Evolutionary conservation across 257 asterid genomes (phyloP).

Genomic region (Mentha longifolia): DNA sequence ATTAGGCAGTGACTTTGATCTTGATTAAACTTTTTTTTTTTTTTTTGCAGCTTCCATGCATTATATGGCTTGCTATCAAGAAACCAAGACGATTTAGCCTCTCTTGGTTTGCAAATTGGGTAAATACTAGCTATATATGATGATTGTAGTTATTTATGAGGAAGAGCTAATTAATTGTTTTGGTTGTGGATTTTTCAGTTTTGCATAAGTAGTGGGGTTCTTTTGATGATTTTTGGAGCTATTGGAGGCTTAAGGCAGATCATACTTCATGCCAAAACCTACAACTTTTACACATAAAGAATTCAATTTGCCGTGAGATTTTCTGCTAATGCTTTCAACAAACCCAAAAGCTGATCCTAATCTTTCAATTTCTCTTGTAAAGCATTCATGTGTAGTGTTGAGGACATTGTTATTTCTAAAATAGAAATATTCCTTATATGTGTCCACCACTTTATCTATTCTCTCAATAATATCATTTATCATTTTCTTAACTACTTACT

Average conservation of each 20-base stretch:
- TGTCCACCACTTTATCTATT: no score
- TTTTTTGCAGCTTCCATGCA: not conserved
- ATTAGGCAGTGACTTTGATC: no score
- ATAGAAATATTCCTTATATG: no score
- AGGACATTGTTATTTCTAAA: no score
- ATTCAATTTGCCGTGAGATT: no score
- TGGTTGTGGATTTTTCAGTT: constrained; percentile 37
- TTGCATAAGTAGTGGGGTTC: constrained; percentile 47
- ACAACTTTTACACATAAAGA: constrained; percentile 40
- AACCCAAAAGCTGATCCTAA: no score
- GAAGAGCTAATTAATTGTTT: constrained; percentile 2
- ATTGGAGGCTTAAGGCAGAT: constrained; percentile 60
- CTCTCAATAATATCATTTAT: no score
- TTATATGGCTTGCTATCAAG: not conserved
- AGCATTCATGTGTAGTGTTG: no score
- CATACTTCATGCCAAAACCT: constrained; percentile 41
- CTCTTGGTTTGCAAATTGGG: constrained; percentile 1
- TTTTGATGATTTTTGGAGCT: constrained; percentile 44
- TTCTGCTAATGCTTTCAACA: no score
- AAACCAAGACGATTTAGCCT: not conserved
- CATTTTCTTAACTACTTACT: no score
- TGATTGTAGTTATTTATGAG: no score
- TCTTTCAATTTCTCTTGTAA: no score
- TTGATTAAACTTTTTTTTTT: not conserved
- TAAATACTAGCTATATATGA: not conserved